These are phyloP conservation scores for Candida tallmaniae DNA, from an alignment of 805 yeast species.

Conservation along the genomic window DNA sequence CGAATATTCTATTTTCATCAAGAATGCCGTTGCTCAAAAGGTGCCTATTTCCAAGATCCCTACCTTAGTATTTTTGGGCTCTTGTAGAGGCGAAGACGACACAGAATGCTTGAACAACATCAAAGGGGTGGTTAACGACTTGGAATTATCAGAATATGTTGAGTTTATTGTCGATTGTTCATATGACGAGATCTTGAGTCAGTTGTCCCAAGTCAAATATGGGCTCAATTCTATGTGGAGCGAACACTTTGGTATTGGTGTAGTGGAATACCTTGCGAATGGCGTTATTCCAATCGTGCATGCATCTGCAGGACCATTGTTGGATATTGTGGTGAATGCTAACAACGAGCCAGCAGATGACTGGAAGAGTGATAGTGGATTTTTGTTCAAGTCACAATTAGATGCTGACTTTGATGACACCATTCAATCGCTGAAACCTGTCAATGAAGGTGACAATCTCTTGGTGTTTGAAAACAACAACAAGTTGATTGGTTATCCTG, in stretches of 20 bases:
- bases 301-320: conserved; percentile 91
- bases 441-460: not conserved
- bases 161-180: conserved; percentile 72
- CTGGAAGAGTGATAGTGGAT: conserved; percentile 58
- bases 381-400: conserved; percentile 62
- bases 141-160: conserved; percentile 27
- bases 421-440: not conserved
- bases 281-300: conserved; percentile 89
- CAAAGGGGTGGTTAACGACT: conserved; percentile 31
- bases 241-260: conserved; percentile 97
- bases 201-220: conserved; percentile 53
- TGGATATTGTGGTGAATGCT: conserved; percentile 66
- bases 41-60: conserved; percentile 32
- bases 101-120: conserved; percentile 52
- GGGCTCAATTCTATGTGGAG: conserved; percentile 99
- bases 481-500: conserved; percentile 26
- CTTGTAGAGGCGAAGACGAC: conserved; percentile 71
- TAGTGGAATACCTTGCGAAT: conserved; percentile 84
- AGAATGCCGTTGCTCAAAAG: conserved; percentile 10
- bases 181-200: conserved; percentile 53
- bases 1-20: conserved; percentile 54
- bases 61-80: conserved; percentile 72
- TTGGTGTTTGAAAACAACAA: conserved; percentile 1
- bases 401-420: conserved; percentile 63
- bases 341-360: conserved; percentile 7